Percentiles rank a stretch among this genome's conserved stretches.
Evolutionary conservation across 1,139 yeast species (phyloP).

Genomic region (Suhomyces taliae): DNA sequence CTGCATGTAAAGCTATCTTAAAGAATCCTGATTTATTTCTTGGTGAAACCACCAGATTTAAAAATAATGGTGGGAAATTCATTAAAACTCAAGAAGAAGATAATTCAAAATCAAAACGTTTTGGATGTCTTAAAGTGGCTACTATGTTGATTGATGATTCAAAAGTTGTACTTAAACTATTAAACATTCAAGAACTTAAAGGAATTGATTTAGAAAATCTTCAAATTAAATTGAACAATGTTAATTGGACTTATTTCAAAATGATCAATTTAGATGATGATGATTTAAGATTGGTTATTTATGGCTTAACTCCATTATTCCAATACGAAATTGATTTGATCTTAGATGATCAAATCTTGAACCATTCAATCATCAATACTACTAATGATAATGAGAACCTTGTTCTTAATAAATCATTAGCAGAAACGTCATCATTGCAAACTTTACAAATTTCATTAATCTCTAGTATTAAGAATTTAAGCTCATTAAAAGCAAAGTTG

Average conservation of each 20-base stretch:
- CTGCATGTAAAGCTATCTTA: conserved; percentile 59
- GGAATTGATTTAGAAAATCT: conserved; percentile 25
- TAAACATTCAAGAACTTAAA: conserved; percentile 23
- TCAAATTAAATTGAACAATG: conserved; percentile 55
- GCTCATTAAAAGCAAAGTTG: conserved; percentile 48
- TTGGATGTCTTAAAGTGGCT: conserved; percentile 19
- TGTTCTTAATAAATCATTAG: conserved; percentile 37
- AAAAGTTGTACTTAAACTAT: conserved; percentile 43
- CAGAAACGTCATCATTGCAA: conserved; percentile 49
- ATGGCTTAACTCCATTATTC: conserved; percentile 65
- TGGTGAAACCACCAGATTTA: conserved; percentile 17
- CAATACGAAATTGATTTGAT: conserved; percentile 68
- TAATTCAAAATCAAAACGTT: not conserved
- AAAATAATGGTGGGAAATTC: conserved; percentile 21
- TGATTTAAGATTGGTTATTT: conserved; percentile 50
- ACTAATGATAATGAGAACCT: conserved; percentile 31
- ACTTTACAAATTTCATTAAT: conserved; percentile 64
- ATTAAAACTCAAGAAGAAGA: conserved; percentile 21
- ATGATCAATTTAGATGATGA: conserved; percentile 34
- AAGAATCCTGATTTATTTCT: conserved; percentile 38
- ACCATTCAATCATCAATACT: conserved; percentile 35
- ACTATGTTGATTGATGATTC: conserved; percentile 33
- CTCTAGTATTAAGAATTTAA: conserved; percentile 58
- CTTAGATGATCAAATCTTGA: conserved; percentile 32
- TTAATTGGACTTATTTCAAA: conserved; percentile 58